Base-by-base conservation (phyloP, 179 eudicot genomes). In the Heliamphora pulchella region DNA sequence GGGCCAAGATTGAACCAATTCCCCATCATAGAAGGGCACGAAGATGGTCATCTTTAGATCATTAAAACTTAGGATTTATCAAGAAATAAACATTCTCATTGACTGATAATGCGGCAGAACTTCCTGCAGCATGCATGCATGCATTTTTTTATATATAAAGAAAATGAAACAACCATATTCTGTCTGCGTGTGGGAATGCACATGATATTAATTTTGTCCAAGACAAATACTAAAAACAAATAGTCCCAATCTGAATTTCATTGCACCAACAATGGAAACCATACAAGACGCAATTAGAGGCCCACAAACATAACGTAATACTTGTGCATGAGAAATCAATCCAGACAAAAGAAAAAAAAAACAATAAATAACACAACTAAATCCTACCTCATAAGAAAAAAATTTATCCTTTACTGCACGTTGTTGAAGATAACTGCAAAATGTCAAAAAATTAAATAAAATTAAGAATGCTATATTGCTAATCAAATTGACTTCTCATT, bases 311-410 rank as follows among this genome's bases (percentile, higher is more conserved):
- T 22, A 81, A 76, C n/a, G 5, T 2, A 3, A 43, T 11, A 58
- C 48, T 53, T 72, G 46, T 57, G 10, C 9, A 3, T 9, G 15
- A n/a, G 51, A 71, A 46, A 75, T 4, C 76, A 73, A 44, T 46
- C 15, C n/a, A 80, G 18, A 64, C 47, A 17, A 72, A 10, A 75
- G 73, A 79, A 43, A 4, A 73, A 41, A 70, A 48, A 14, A 31
- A 31, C 31, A 31, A 22, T 1, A 69, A 57, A 61, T 68, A 31
- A 43, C 17, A 7, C 13, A 68, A 57, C 1, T 22, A 67, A 65
- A 57, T 44, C 81, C 47, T 89, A 96, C 99, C 99, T 96, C 99
- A 82, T 92, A 96, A 31, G 97, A 87, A 86, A 96, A 96, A 70
- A 91, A 86, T 75, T 88, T 85, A 80, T 96, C 98, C 85, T 89